Base-by-base conservation (phyloP, 495 filamentous ascomycete genomes). In the Acidomyces sp. region DNA sequence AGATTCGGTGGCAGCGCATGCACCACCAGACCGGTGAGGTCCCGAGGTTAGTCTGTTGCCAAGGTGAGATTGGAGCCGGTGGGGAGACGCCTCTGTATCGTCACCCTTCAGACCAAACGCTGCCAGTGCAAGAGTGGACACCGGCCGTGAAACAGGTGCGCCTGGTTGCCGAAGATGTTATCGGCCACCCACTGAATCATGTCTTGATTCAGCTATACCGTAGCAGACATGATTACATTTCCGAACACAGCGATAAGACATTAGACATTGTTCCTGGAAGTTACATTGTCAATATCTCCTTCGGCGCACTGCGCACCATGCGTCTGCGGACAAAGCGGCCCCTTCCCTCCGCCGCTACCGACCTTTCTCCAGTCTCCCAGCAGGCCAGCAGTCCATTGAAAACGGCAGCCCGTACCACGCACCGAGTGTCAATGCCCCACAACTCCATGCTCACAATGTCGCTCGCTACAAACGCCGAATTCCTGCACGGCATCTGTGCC, bases 231-330 rank as follows among this genome's bases (percentile, higher is more conserved):
- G 90, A 97, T 57, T 80, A 82, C 49, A 99, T 99, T 45, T 93
- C 85, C 6, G 92, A 99, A 54, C 90, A 99, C 56, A 85, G 81
- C 21, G 90, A 99, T 54, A 99, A 99, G 62, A 94, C 88, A 0
- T 62, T 99, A 4, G 90, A 99, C 49, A 92, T 99, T 38, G 77
- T 72, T 24, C 75, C 70, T 29, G 77, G 71, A 10, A 86, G 77
- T 10, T 82, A 63, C 41, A 93, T 99, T 45, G 85, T 85, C 39
- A 96, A 96, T 55, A 77, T 95, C 33, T 93, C 84, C 43, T 67
- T 99, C 15, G 90, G 90, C 4, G 90, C 88, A 1, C 78, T 92
- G 61, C 72, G 90, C 43, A 83, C 78, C 3, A 94, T 99, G 90
- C 67, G 78, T 6, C 72, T 99, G 26, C 77, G 92, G 19, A 85